Evolutionary conservation across 345 rosid species (phyloP).

Genomic region (Salix caprea): DNA sequence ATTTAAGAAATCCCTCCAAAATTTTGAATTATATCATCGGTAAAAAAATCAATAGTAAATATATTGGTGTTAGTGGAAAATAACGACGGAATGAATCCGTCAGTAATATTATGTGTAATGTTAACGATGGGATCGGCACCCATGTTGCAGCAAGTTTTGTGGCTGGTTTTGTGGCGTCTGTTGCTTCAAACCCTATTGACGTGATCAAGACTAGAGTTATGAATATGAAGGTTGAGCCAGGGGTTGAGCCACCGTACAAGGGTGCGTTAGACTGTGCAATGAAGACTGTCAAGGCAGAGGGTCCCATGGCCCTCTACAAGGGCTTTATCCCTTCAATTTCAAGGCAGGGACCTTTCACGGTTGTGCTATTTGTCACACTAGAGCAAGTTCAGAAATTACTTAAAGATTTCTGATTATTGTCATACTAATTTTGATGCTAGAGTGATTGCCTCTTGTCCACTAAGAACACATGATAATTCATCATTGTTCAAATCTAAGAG

Average conservation of each 20-base stretch:
- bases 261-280: constrained; percentile 10
- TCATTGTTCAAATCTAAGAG: too few species aligned
- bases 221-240: background rate
- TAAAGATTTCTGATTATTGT: constrained; percentile 8
- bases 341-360: background rate
- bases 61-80: too few species aligned
- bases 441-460: too few species aligned
- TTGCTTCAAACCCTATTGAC: constrained; percentile 7
- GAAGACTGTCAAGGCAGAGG: constrained; percentile 4
- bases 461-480: too few species aligned
- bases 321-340: background rate
- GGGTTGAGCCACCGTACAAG: background rate
- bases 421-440: too few species aligned
- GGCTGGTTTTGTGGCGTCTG: constrained; percentile 4
- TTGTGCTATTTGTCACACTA: constrained; percentile 3
- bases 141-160: constrained; percentile 12
- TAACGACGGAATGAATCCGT: too few species aligned
- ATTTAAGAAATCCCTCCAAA: too few species aligned
- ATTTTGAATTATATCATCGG: too few species aligned
- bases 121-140: background rate
- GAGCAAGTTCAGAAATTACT: constrained; percentile 10
- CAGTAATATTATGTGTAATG: too few species aligned
- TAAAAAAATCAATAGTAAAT: too few species aligned
- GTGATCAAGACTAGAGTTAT: constrained; percentile 17
- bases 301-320: background rate